Conservation (phyloP, 2,329 filamentous ascomycete genomes). For the Bisporella sp. region DNA sequence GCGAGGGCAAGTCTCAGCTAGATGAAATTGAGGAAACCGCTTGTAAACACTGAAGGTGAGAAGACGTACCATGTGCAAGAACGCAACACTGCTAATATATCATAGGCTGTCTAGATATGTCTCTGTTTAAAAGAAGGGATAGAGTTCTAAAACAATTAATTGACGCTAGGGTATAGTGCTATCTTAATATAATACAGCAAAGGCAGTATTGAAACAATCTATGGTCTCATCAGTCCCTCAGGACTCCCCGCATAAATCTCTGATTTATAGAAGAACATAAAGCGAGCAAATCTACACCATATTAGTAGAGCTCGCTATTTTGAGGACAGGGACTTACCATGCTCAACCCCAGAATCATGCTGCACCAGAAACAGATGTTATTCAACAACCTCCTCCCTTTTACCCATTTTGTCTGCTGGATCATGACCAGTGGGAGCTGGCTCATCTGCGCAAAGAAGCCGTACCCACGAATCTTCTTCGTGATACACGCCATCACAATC, state of each 20-base stretch:
- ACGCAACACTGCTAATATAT: too few species aligned
- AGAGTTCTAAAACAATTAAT: too few species aligned
- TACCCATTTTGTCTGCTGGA: conserved; percentile 77
- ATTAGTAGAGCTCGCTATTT: neutral
- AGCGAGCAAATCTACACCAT: neutral
- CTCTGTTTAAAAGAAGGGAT: too few species aligned
- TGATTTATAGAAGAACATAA: neutral
- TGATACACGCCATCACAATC: conserved; percentile 96
- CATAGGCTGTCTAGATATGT: too few species aligned
- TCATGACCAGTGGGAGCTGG: conserved; percentile 88
- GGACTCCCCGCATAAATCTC: neutral
- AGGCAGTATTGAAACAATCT: too few species aligned
- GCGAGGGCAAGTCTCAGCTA: too few species aligned
- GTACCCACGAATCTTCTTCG: conserved; percentile 91
- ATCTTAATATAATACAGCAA: too few species aligned
- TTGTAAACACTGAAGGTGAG: too few species aligned
- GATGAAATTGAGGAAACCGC: too few species aligned
- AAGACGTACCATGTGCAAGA: too few species aligned
- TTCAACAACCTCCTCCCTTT: conserved; percentile 72
- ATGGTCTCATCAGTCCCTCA: too few species aligned
- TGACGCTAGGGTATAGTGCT: too few species aligned
- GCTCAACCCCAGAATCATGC: conserved; percentile 80
- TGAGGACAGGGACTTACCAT: conserved; percentile 33
- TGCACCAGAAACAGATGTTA: conserved; percentile 85
- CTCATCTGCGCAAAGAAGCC: conserved; percentile 94